Conservation (phyloP, 345 rosid genomes). For the Eucalyptus pauciflora region DNA sequence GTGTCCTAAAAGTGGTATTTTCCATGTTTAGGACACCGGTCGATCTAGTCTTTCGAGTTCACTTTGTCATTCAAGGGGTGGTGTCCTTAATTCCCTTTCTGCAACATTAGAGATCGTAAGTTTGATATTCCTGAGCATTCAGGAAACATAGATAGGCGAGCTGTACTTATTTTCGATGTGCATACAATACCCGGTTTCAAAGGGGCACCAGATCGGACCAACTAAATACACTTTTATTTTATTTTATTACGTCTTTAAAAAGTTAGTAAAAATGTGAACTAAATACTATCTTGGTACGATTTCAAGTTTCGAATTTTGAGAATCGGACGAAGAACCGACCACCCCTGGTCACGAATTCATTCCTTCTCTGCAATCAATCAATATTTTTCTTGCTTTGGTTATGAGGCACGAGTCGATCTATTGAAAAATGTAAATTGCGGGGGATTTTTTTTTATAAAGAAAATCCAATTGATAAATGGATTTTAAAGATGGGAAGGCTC, state of each 20-base stretch:
- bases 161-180: background rate
- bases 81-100: background rate
- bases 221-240: no score
- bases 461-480: background rate
- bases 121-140: background rate
- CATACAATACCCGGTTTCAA: background rate
- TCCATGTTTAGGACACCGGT: background rate
- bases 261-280: no score
- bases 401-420: background rate
- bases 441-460: background rate
- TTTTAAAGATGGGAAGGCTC: background rate
- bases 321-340: no score
- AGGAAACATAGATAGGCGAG: background rate
- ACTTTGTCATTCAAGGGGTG: background rate
- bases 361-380: background rate
- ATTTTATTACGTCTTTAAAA: no score
- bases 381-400: background rate
- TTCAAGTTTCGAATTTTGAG: no score
- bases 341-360: background rate
- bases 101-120: background rate
- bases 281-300: no score
- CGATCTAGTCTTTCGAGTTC: background rate
- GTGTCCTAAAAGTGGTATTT: background rate
- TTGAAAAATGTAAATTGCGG: background rate
- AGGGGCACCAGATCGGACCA: fast-evolving